Conservation (phyloP, 345 rosid species). For the Eucalyptus curtisii region DNA sequence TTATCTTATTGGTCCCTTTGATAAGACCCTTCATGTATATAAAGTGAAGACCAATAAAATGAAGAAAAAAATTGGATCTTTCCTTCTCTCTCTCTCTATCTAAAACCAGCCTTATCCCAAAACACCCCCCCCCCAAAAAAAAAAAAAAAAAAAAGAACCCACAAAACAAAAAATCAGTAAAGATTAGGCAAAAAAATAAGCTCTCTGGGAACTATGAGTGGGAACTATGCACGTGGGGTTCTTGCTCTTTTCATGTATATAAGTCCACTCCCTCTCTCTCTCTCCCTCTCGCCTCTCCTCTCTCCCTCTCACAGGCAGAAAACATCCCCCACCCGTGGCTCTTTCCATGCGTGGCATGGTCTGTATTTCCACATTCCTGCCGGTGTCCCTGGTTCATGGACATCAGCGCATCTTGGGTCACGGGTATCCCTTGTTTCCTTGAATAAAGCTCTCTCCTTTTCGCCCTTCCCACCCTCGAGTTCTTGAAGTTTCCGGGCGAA, state of each 20-base stretch:
- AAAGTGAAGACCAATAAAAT: neutral
- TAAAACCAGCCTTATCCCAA: neutral
- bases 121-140: neutral
- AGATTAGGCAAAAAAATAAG: neutral
- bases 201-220: too few species aligned
- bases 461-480: neutral
- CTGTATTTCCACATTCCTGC: neutral
- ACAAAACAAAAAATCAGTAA: neutral
- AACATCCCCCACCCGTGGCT: neutral
- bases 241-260: neutral
- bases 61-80: neutral
- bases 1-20: conserved; percentile 5
- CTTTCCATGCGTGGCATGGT: neutral
- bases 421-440: neutral
- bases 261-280: neutral
- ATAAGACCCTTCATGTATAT: conserved; percentile 5
- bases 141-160: neutral
- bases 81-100: neutral
- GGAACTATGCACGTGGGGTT: conserved; percentile 3
- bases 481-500: neutral
- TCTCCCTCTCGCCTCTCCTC: neutral
- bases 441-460: neutral
- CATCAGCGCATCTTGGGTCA: neutral
- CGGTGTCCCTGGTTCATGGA: neutral
- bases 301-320: neutral